phyloP scores from a whole-genome alignment of 257 asterid species.

The Solanum virginianum region DNA sequence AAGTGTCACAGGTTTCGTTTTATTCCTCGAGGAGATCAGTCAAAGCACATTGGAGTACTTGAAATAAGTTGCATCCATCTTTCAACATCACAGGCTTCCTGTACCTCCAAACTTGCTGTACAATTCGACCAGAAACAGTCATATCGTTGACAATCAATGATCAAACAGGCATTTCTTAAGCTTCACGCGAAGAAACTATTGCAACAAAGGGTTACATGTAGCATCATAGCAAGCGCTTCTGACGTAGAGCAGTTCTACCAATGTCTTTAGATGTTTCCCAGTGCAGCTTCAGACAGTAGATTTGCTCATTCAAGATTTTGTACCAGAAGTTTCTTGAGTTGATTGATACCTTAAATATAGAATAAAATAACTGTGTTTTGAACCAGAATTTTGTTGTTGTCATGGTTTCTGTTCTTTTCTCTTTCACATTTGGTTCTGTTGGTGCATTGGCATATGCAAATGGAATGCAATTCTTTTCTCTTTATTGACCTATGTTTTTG shows the following conservation, averaged over 20 bases:
- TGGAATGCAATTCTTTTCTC: neutral
- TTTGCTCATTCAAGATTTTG: neutral
- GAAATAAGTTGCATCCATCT: slow-evolving; percentile 8
- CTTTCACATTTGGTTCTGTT: neutral
- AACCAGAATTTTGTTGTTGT: neutral
- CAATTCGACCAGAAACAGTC: neutral
- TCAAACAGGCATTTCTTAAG: neutral
- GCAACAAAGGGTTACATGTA: neutral
- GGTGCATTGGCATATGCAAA: neutral
- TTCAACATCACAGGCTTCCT: neutral
- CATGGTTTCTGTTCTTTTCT: neutral
- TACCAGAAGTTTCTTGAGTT: neutral
- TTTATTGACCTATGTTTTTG: neutral
- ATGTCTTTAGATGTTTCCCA: neutral
- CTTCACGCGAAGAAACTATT: neutral
- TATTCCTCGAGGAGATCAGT: slow-evolving; percentile 78
- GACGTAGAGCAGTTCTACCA: neutral
- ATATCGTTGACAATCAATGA: neutral
- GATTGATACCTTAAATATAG: neutral
- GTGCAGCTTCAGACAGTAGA: neutral
- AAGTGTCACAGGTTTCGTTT: slow-evolving; percentile 78
- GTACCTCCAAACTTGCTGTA: neutral
- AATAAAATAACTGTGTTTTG: neutral
- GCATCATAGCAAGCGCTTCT: neutral
- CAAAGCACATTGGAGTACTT: slow-evolving; percentile 60